Base-by-base conservation (phyloP, 2,329 filamentous ascomycete genomes). In the Sarocladium strictum region DNA sequence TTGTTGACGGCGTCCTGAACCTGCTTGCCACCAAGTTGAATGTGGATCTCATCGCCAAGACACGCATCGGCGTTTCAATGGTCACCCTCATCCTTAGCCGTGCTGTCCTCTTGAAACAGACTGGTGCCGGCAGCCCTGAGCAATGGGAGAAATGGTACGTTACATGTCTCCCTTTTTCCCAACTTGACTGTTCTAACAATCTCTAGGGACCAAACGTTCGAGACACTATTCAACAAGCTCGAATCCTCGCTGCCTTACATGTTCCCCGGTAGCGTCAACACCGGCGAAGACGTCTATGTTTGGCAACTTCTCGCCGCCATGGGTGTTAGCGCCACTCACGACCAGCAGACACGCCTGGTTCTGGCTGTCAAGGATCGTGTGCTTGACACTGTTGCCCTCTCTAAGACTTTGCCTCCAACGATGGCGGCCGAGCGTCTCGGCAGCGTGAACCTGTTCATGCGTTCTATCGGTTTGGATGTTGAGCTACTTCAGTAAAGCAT, bases 391-490 rank as follows among this genome's bases (percentile, higher is more conserved):
- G 90, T 99, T 11, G 77, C 81, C 27, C 83, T 96, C 53, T 87
- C 90, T 64, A 97, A 96, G 78, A 93, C 90, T 1, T 77, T 99
- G 32, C 93, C 94, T 17, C 80, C 86, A 15, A 88, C 94, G 55
- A 90, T 97, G 84, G 86, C 89, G 12, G 84, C 84, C 57, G 85
- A 90, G 67, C 86, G 93, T 57, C 77, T 96, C 56, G 86, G 87
- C 56, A 96, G 96, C 66, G 94, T 99, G 61, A 99, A 99, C 68
- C 75, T 99, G 55, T 99, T 99, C 71, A 97, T 99, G 92, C 87
- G 91, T 65, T 94, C 93, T 55, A 97, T 99, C 71, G 94, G 94
- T n/a, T 79, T 99, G 67, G 94, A 99, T 74, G 94, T 99, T 52
- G 94, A 97, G 63, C 72, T 86, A 53, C 70, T 84, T 58, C 69